phyloP scores from a whole-genome alignment of 192 early-diverging fungal genomes.

The Linnemannia elongata region DNA sequence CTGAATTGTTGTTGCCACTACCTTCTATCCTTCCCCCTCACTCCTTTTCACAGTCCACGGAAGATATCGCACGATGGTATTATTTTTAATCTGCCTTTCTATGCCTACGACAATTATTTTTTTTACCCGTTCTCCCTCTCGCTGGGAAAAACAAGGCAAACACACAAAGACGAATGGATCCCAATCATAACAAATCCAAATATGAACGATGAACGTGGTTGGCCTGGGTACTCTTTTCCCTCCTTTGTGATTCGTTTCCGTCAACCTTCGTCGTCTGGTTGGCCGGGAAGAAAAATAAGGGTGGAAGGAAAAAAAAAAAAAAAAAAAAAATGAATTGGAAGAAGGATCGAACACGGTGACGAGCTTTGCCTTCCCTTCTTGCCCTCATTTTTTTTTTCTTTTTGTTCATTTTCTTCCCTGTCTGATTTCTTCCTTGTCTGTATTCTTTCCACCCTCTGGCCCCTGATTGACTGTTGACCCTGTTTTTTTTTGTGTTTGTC shows the following conservation, averaged over 20 bases:
- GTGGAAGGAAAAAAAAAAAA: no score
- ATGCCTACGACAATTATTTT: no score
- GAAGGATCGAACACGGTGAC: neutral
- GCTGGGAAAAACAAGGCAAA: neutral
- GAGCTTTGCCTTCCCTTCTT: neutral
- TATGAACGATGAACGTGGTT: neutral
- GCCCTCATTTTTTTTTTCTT: neutral
- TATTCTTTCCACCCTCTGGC: no score
- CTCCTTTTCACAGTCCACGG: neutral
- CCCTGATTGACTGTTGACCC: neutral
- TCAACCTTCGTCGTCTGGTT: neutral
- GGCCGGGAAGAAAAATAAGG: slow-evolving; percentile 8
- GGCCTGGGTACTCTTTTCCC: slow-evolving; percentile 17
- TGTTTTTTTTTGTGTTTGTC: neutral
- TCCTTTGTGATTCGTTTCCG: neutral
- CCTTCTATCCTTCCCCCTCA: neutral
- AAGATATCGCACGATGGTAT: no score
- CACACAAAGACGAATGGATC: neutral
- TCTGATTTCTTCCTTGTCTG: neutral
- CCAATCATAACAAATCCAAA: neutral
- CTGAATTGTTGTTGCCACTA: neutral
- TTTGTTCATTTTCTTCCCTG: neutral
- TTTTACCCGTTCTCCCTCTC: neutral
- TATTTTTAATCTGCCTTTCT: no score
- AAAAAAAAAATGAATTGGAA: neutral